A percentile compares a stretch with the other conserved stretches of the same genome.
These are phyloP conservation scores for Paramecium caudatum DNA, from an alignment of 73 alveolate species.

Conservation along the genomic window DNA sequence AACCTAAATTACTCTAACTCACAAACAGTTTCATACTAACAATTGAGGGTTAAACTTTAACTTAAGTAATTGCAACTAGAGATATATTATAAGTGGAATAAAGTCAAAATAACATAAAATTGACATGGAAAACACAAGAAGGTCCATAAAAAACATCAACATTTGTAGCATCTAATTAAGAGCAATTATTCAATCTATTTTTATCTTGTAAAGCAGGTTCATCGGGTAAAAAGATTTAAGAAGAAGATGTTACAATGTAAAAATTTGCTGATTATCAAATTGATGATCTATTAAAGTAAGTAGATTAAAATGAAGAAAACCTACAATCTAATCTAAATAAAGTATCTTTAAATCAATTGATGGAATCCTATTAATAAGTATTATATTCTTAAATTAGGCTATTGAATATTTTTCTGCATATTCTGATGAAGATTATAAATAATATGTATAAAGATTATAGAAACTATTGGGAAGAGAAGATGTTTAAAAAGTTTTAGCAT, in stretches of 20 bases:
- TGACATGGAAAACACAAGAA: neutral
- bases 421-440: conserved; percentile 46
- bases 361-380: conserved; percentile 25
- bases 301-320: neutral
- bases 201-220: neutral
- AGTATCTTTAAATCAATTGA: neutral
- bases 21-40: neutral
- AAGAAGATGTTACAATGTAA: neutral
- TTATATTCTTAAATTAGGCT: neutral
- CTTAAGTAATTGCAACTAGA: neutral
- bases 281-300: neutral
- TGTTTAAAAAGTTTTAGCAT: conserved; percentile 30
- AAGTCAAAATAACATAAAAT: neutral
- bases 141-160: neutral
- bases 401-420: conserved; percentile 55
- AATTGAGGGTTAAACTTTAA: neutral
- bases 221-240: neutral
- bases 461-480: conserved; percentile 9
- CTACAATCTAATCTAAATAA: neutral
- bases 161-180: neutral
- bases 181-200: neutral
- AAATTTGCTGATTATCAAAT: neutral
- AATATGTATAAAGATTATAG: conserved; percentile 17
- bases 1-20: neutral
- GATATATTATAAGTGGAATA: neutral